Evolutionary conservation across 495 filamentous ascomycete species (phyloP).

Genomic region (Neurospora sp.): DNA sequence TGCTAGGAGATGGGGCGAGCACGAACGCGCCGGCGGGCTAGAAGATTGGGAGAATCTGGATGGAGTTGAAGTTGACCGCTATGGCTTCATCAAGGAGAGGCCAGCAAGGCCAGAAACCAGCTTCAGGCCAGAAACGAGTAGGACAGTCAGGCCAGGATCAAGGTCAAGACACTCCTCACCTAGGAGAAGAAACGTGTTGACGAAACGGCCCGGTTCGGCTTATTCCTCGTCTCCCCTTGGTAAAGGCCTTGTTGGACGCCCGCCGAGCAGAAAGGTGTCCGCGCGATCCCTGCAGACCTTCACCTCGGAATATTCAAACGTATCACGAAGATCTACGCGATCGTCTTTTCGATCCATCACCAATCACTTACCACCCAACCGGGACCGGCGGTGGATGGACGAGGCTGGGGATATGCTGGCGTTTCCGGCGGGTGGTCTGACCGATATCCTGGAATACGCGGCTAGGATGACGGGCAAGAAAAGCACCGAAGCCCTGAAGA

Average conservation of each 20-base stretch:
- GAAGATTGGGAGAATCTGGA: slow-evolving; percentile 93
- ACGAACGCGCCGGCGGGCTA: slow-evolving; percentile 65
- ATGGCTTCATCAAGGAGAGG: slow-evolving; percentile 75
- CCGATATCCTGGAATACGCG: slow-evolving; percentile 49
- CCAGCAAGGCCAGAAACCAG: slow-evolving; percentile 44
- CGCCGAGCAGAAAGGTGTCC: slow-evolving; percentile 39
- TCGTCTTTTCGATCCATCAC: slow-evolving; percentile 52
- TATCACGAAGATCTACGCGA: slow-evolving; percentile 45
- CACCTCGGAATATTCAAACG: slow-evolving; percentile 37
- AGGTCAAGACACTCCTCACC: slow-evolving; percentile 22
- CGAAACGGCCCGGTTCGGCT: slow-evolving; percentile 27
- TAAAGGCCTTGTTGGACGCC: slow-evolving; percentile 14
- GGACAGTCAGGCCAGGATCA: slow-evolving; percentile 24
- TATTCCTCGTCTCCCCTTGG: slow-evolving; percentile 27
- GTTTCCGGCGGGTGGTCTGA: slow-evolving; percentile 51
- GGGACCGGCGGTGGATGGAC: slow-evolving; percentile 63
- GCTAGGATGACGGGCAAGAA: slow-evolving; percentile 37
- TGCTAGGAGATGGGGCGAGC: slow-evolving; percentile 25
- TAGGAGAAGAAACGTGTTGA: slow-evolving; percentile 31
- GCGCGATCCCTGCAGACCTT: slow-evolving; percentile 43
- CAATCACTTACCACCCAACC: slow-evolving; percentile 68
- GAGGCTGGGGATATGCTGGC: slow-evolving; percentile 89
- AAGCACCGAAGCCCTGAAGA: slow-evolving; percentile 48
- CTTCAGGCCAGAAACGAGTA: slow-evolving; percentile 30
- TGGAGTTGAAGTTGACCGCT: slow-evolving; percentile 81